Evolutionary conservation across 257 asterid species (phyloP).

Genomic region (Solanum ossicruentum): DNA sequence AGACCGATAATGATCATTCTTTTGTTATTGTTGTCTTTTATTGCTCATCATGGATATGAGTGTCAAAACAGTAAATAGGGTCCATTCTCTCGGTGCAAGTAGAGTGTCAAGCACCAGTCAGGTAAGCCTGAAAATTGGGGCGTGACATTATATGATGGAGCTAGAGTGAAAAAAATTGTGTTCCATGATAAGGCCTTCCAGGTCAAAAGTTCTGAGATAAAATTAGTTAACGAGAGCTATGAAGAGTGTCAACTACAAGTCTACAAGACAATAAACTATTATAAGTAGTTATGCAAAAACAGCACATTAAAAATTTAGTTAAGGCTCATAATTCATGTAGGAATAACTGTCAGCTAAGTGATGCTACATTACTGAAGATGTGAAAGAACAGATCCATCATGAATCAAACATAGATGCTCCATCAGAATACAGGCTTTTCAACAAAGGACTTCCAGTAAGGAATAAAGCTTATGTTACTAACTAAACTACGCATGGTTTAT

Average conservation of each 20-base stretch:
- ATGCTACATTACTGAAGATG: background rate
- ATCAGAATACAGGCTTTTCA: background rate
- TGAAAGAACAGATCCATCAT: background rate
- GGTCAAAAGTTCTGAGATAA: background rate
- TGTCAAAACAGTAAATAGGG: background rate
- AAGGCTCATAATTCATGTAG: background rate
- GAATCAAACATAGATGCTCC: background rate
- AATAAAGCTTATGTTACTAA: background rate
- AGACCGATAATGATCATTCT: background rate
- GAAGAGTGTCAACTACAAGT: background rate
- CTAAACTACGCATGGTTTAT: background rate
- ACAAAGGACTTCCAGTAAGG: background rate
- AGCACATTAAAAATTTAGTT: background rate
- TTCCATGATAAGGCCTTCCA: background rate
- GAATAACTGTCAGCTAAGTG: background rate
- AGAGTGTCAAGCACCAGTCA: background rate
- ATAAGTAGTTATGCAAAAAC: background rate
- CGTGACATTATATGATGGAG: background rate
- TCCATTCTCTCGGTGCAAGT: background rate
- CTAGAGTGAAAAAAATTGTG: background rate
- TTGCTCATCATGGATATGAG: background rate
- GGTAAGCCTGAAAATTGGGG: background rate
- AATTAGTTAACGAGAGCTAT: background rate
- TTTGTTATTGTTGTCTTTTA: background rate
- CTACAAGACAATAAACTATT: background rate